Percentiles rank a stretch among this genome's conserved stretches.
phyloP scores from a whole-genome alignment of 495 filamentous ascomycete genomes.

The Wilcoxina mikolae region DNA sequence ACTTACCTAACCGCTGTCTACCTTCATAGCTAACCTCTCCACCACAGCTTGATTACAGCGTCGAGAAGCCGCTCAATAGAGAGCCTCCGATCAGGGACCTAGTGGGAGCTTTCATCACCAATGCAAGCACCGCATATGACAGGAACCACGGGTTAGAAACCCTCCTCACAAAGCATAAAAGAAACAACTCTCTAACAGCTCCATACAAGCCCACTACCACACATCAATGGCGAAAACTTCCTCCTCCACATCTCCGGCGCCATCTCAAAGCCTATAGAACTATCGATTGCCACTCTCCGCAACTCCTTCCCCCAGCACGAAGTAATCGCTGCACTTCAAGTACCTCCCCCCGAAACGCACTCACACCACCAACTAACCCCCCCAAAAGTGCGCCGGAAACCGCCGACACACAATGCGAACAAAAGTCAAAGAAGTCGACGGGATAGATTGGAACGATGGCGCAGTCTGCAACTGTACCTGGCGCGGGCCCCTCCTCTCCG shows the following conservation, averaged over 20 bases:
- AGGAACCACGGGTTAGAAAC: conserved; percentile 27
- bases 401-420: conserved; percentile 51
- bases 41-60: conserved; percentile 25
- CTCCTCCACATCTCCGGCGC: conserved; percentile 20
- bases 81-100: conserved; percentile 26
- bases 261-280: conserved; percentile 13
- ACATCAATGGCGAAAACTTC: conserved; percentile 22
- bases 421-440: conserved; percentile 43
- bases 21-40: too few relatives aligned
- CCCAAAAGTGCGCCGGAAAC: conserved; percentile 45
- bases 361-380: neutral
- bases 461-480: conserved; percentile 50
- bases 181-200: neutral
- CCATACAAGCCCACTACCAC: conserved; percentile 22
- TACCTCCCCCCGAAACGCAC: too few relatives aligned
- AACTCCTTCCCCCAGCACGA: conserved; percentile 39
- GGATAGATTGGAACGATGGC: conserved; percentile 49
- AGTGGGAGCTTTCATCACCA: conserved; percentile 23
- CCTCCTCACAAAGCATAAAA: neutral
- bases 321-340: conserved; percentile 39
- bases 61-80: conserved; percentile 27
- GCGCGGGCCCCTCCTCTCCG: conserved; percentile 41
- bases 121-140: conserved; percentile 23
- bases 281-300: conserved; percentile 30
- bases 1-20: too few relatives aligned